A percentile compares a stretch with the other conserved stretches of the same genome.
phyloP scores from a whole-genome alignment of 1,139 yeast species.

The Blastobotrys petasosporus region DNA sequence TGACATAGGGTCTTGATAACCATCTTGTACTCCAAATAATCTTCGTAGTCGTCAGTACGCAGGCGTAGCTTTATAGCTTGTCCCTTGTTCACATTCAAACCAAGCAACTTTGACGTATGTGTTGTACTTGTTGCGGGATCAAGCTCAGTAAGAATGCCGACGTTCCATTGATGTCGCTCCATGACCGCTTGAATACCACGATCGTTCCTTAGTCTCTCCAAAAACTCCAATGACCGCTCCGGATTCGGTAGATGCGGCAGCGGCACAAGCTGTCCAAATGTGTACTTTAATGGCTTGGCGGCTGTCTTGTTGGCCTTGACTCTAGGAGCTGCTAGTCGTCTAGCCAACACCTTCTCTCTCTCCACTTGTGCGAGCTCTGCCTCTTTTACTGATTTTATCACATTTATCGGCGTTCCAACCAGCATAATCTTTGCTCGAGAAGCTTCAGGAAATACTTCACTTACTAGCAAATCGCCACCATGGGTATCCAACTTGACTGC shows the following conservation, averaged over 20 bases:
- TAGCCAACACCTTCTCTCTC: conserved; percentile 14
- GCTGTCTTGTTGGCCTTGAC: conserved; percentile 5
- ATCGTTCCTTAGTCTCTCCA: conserved; percentile 33
- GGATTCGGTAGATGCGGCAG: conserved; percentile 32
- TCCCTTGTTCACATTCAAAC: conserved; percentile 36
- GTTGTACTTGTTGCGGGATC: conserved; percentile 37
- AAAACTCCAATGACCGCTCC: conserved; percentile 28
- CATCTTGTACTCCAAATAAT: conserved; percentile 35
- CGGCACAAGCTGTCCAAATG: conserved; percentile 33
- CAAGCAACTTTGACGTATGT: conserved; percentile 28
- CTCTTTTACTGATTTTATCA: conserved; percentile 24
- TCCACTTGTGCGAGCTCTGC: conserved; percentile 24
- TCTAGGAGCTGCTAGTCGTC: conserved; percentile 8
- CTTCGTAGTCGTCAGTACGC: conserved; percentile 37
- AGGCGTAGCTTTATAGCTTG: conserved; percentile 35
- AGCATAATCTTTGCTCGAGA: conserved; percentile 25
- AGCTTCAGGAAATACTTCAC: conserved; percentile 21
- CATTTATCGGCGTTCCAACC: conserved; percentile 27
- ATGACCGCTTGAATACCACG: conserved; percentile 35
- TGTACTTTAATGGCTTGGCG: conserved; percentile 20
- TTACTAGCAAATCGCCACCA: conserved; percentile 16
- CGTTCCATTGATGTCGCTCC: conserved; percentile 34
- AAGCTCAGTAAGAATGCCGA: conserved; percentile 36
- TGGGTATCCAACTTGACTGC: conserved; percentile 21
- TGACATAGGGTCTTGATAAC: conserved; percentile 37